A percentile compares a stretch with the other conserved stretches of the same genome.
Evolutionary conservation across 371 early-diverging fungal genomes (phyloP).

Genomic region (Amoeboaphelidium protococcarum): DNA sequence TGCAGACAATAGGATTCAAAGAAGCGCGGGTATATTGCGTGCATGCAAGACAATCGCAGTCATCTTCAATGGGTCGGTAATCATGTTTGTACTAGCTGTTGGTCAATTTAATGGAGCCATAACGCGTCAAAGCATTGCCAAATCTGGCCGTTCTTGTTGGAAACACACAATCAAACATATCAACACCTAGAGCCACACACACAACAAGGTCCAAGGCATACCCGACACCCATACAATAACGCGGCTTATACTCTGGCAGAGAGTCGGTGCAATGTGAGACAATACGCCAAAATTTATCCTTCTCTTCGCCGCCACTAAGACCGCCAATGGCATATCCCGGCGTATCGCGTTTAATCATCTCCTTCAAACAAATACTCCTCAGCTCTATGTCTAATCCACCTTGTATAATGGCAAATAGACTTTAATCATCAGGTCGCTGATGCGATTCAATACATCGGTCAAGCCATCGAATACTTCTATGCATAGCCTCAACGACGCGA

Average conservation of each 20-base stretch:
- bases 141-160: constrained; percentile 90
- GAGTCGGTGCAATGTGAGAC: constrained; percentile 56
- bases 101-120: constrained; percentile 40
- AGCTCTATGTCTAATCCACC: constrained; percentile 58
- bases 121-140: constrained; percentile 60
- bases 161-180: constrained; percentile 94
- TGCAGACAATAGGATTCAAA: constrained; percentile 37
- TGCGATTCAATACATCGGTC: constrained; percentile 71
- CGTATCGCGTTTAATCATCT: constrained; percentile 61
- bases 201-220: constrained; percentile 83
- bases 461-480: constrained; percentile 78
- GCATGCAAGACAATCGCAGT: constrained; percentile 68
- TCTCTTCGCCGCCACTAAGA: constrained; percentile 80
- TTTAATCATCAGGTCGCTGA: constrained; percentile 40
- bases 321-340: constrained; percentile 90
- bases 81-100: constrained; percentile 32
- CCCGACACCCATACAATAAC: constrained; percentile 94
- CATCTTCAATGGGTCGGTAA: constrained; percentile 43
- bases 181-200: constrained; percentile 74
- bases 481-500: constrained; percentile 74
- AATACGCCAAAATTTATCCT: constrained; percentile 58
- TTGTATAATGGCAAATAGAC: constrained; percentile 86
- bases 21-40: constrained; percentile 51
- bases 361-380: constrained; percentile 46
- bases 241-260: constrained; percentile 58